Conservation (phyloP, 495 filamentous ascomycete species). For the Xylaria cubensis region DNA sequence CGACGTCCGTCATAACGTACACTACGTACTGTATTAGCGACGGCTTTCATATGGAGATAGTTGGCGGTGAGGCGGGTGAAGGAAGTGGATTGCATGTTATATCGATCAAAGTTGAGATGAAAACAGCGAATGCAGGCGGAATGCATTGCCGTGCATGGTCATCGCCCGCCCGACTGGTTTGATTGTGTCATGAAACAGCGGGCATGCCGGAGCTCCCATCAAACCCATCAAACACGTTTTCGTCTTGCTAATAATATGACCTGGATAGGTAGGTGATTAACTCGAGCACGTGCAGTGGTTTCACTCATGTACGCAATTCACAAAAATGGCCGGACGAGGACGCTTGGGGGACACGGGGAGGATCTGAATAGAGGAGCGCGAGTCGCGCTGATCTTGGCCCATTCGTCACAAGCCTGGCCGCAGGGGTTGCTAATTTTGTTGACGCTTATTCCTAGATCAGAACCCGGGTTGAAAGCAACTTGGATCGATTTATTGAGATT, state of each 20-base stretch:
- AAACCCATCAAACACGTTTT: slow-evolving; percentile 17
- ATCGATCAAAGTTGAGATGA: background rate
- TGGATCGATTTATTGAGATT: slow-evolving; percentile 9
- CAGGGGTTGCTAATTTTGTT: slow-evolving; percentile 18
- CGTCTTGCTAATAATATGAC: background rate
- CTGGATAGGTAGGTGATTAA: slow-evolving; percentile 9
- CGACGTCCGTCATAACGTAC: background rate
- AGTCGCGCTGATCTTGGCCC: slow-evolving; percentile 13
- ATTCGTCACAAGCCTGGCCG: background rate
- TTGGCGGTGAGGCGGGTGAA: background rate
- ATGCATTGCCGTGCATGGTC: background rate
- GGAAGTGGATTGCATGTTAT: background rate
- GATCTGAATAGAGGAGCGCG: background rate
- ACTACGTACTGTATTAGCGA: background rate
- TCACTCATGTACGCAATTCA: background rate
- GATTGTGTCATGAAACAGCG: background rate
- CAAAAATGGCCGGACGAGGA: too few species aligned
- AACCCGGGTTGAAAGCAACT: background rate
- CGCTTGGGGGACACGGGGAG: background rate
- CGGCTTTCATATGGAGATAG: background rate
- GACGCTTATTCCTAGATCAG: slow-evolving; percentile 14
- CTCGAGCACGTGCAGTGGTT: slow-evolving; percentile 13
- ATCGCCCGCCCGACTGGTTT: background rate
- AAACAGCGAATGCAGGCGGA: background rate
- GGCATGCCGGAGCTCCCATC: background rate